phyloP scores from a whole-genome alignment of 176 grass and related monocot species.

The Rhynchospora breviuscula region DNA sequence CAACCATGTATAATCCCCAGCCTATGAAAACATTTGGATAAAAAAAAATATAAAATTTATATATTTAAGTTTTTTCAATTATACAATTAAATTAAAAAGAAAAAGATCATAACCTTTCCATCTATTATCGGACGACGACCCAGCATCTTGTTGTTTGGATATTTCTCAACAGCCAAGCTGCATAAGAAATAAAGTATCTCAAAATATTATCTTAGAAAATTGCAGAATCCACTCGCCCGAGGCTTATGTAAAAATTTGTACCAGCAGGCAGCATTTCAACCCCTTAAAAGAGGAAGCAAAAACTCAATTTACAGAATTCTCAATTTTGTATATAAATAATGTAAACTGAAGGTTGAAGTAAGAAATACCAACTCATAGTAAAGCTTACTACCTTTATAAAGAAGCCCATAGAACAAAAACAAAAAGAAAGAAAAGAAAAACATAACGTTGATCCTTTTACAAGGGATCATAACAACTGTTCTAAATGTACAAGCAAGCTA shows the following conservation, averaged over 20 bases:
- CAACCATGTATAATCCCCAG: conserved; percentile 61
- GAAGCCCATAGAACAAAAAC: not conserved
- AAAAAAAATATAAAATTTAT: not conserved
- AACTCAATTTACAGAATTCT: not conserved
- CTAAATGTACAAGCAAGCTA: not conserved
- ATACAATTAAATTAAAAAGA: not conserved
- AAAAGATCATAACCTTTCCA: conserved; percentile 39
- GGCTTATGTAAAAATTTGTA: not conserved
- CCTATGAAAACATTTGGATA: conserved; percentile 24
- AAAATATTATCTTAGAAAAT: not conserved
- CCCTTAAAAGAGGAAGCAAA: not conserved
- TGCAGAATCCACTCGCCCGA: not conserved
- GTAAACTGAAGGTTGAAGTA: not conserved
- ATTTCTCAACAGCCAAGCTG: conserved; percentile 64
- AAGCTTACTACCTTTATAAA: not conserved
- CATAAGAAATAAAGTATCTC: not conserved
- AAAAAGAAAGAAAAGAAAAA: not conserved
- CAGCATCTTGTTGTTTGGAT: conserved; percentile 65
- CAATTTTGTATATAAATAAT: not conserved
- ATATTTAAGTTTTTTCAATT: not conserved
- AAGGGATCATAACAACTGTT: not conserved
- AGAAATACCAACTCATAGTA: not conserved
- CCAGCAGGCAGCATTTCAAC: not conserved
- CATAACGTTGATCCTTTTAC: not conserved
- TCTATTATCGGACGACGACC: conserved; percentile 50